Percentiles rank a stretch among this genome's conserved stretches.
phyloP scores from a whole-genome alignment of 2,329 filamentous ascomycete genomes.

The Diaporthe velutina region DNA sequence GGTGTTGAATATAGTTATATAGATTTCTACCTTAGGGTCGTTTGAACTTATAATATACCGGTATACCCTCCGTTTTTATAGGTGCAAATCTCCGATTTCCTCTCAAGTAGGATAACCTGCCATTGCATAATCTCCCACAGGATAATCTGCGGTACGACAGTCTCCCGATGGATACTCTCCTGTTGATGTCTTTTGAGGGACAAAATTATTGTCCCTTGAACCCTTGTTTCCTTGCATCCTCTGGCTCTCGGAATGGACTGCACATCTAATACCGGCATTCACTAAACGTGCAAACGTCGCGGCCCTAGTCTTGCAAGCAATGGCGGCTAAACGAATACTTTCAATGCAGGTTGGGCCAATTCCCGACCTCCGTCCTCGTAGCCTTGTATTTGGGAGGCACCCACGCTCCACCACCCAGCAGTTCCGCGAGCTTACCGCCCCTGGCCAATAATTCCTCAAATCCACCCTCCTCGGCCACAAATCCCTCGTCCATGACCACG shows the following conservation, averaged over 20 bases:
- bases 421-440: slow-evolving; percentile 60
- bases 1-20: too few relatives aligned
- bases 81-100: too few relatives aligned
- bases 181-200: not conserved
- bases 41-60: too few relatives aligned
- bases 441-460: slow-evolving; percentile 71
- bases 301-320: not conserved
- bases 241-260: too few relatives aligned
- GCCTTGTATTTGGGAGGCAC: not conserved
- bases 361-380: not conserved
- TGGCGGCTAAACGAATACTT: too few relatives aligned
- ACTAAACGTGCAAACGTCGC: not conserved
- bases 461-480: slow-evolving; percentile 75
- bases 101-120: too few relatives aligned
- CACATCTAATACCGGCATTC: not conserved
- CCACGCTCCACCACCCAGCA: slow-evolving; percentile 55
- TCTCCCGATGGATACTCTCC: not conserved
- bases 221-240: not conserved
- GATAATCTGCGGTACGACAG: not conserved
- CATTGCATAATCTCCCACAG: not conserved
- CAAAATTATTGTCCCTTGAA: not conserved
- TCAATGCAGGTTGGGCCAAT: too few relatives aligned
- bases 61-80: too few relatives aligned
- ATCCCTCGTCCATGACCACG: slow-evolving; percentile 77
- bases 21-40: too few relatives aligned